Conservation (phyloP, 352 stramenopile genomes). For the Phytophthora sansomeana region DNA sequence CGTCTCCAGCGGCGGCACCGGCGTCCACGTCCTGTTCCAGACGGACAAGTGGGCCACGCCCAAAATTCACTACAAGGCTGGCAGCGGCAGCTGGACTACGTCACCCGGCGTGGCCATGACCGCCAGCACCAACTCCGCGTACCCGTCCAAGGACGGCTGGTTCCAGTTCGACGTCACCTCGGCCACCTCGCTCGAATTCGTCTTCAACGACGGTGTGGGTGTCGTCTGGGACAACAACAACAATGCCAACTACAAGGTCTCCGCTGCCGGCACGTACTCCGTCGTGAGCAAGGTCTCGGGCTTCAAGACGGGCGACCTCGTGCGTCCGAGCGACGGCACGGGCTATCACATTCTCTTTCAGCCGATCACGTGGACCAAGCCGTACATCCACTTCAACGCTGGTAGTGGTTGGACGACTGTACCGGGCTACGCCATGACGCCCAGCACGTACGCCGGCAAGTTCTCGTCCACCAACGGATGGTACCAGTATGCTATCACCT, state of each 20-base stretch:
- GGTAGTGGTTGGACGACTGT: conserved; percentile 45
- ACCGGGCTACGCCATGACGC: conserved; percentile 43
- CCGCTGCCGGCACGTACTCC: conserved; percentile 25
- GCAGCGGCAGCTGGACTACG: conserved; percentile 24
- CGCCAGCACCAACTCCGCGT: conserved; percentile 23
- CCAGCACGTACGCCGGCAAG: conserved; percentile 40
- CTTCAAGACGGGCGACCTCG: conserved; percentile 36
- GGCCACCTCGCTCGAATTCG: conserved; percentile 34
- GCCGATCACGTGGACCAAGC: conserved; percentile 32
- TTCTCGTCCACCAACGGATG: conserved; percentile 51
- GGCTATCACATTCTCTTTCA: conserved; percentile 44
- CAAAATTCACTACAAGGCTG: conserved; percentile 31
- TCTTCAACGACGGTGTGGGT: conserved; percentile 42
- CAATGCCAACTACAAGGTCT: conserved; percentile 41
- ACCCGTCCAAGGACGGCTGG: conserved; percentile 35
- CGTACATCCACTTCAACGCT: conserved; percentile 52
- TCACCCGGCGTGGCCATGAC: conserved; percentile 26
- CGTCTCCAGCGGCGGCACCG: conserved; percentile 8
- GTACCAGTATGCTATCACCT: conserved; percentile 48
- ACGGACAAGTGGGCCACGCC: conserved; percentile 24
- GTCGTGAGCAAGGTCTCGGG: conserved; percentile 35
- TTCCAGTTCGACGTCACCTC: conserved; percentile 32
- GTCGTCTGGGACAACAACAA: conserved; percentile 48
- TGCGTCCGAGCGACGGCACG: conserved; percentile 36
- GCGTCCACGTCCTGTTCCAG: conserved; percentile 29